Base-by-base conservation (phyloP, 164 flowering plant genomes). In the Houttuynia cordata region DNA sequence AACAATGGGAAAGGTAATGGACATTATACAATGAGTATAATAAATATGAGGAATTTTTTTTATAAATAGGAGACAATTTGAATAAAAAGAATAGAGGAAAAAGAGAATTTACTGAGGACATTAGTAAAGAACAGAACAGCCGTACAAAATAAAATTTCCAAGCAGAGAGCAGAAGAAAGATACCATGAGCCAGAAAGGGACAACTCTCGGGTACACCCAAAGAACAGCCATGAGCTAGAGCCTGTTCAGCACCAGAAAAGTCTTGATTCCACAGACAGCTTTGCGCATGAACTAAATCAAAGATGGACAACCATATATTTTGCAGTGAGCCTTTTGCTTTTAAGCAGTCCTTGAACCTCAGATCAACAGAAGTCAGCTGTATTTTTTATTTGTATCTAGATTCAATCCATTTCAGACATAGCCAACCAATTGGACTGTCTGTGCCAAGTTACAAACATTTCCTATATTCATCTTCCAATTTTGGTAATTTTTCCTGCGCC, bases 131-230 rank as follows among this genome's bases (percentile, higher is more conserved):
- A 10, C 56, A 53, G 18, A 18, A 8, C 10, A 53, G 37, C 37
- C n/a, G n/a, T n/a, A 30, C 6, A 30, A 21, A 25, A 15, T 2
- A 57, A 4, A 25, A 17, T 8, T 25, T 23, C 59, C 40, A 57
- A 9, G 45, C 20, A 19, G 10, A 30, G 56, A 13, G 10, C 34
- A 47, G 47, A 63, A 45, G 60, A 60, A n/a, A 59, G 8, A 68
- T 86, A 91, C 98, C 98, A 62, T 87, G 91, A 68, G 84, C 80
- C 40, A 92, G 80, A 53, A 71, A 72, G 65, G 81, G 71, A 67
- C 86, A 78, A 70, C 84, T 79, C 59, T 93, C 96, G 58, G 72
- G 52, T 60, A 51, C 66, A 7, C 73, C 73, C 53, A 77, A 25
- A 7, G 83, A 80, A 78, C 88, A 84, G 61, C 81, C 86, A 69